Conservation (phyloP, 192 early-diverging fungal genomes). For the Phycomyces blakesleeanus region DNA sequence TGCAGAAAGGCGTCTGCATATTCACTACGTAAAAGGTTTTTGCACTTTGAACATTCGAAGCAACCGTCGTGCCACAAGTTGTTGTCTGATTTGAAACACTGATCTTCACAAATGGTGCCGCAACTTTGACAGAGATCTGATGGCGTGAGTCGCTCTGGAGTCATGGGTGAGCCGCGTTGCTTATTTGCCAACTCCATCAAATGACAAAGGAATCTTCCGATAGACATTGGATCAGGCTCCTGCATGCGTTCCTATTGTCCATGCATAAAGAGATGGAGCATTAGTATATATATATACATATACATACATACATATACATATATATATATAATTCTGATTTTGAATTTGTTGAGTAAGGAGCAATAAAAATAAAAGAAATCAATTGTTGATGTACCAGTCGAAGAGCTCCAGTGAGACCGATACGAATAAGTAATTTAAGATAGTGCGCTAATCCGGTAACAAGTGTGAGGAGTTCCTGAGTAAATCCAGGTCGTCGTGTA, state of each 20-base stretch:
- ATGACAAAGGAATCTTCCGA: slow-evolving; percentile 71
- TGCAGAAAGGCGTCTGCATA: slow-evolving; percentile 16
- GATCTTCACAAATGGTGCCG: slow-evolving; percentile 74
- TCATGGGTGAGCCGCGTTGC: neutral
- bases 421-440: slow-evolving; percentile 87
- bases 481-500: slow-evolving; percentile 58
- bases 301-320: neutral
- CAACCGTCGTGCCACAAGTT: slow-evolving; percentile 82
- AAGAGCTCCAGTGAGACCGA: slow-evolving; percentile 86
- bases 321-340: neutral
- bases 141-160: slow-evolving; percentile 40
- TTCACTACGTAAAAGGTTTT: slow-evolving; percentile 12
- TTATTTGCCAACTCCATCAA: slow-evolving; percentile 58
- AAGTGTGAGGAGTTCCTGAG: slow-evolving; percentile 83
- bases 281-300: neutral
- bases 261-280: neutral
- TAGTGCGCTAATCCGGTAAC: slow-evolving; percentile 91
- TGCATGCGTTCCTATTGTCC: slow-evolving; percentile 16
- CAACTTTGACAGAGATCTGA: slow-evolving; percentile 83
- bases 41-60: slow-evolving; percentile 70
- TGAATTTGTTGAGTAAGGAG: neutral
- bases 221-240: slow-evolving; percentile 32
- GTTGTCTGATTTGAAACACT: slow-evolving; percentile 65
- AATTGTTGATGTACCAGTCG: slow-evolving; percentile 55
- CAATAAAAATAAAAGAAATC: slow-evolving; percentile 3